Evolutionary conservation across 345 rosid species (phyloP), one percentile per base, ranked within the genome.

Genomic region (Gossypium arboreum): DNA sequence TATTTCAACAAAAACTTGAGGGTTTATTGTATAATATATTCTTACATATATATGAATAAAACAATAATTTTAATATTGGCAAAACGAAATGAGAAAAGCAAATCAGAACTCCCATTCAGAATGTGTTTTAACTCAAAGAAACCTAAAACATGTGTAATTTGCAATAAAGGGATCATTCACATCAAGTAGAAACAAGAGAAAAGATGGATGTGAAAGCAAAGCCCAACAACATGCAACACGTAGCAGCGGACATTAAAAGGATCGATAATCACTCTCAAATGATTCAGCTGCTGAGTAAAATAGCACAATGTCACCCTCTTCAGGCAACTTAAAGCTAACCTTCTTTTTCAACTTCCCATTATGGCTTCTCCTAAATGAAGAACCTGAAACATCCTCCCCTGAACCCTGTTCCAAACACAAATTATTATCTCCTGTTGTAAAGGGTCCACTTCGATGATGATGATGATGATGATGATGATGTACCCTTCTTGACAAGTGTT

Each of bases 261-360:
- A 50, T 11, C 2, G 0, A 13, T 64, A 2, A 34, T 72, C 13
- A 65, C 41, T 39, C 50, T 27, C 59, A 41, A 24, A 12, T 29
- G 70, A 16, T 17, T 77, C 48, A 3, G 20, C 17, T 13, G 88
- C 80, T 7, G 81, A 85, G 77, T 82, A 66, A 61, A 83, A 82
- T 2, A 81, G 7, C 70, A 77, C 56, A 56, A 79, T 70, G 17
- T 85, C 86, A 55, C 81, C 62, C 51, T 83, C 84, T 24, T 82
- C 81, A 0, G 87, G 87, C 74, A 72, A 57, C 80, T 61, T 85
- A 77, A 87, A 85, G 76, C 79, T 80, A 25, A 87, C 87, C 75
- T 64, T 82, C 82, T 85, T 85, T 66, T 48, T 79, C 44, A 7
- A 0, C 77, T 51, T 77, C 60, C 74, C 63, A 65, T 74, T 81